Percentiles rank a stretch among this genome's conserved stretches.
Conservation (phyloP, 495 filamentous ascomycete species). For the Lineolata rhizophorae region DNA sequence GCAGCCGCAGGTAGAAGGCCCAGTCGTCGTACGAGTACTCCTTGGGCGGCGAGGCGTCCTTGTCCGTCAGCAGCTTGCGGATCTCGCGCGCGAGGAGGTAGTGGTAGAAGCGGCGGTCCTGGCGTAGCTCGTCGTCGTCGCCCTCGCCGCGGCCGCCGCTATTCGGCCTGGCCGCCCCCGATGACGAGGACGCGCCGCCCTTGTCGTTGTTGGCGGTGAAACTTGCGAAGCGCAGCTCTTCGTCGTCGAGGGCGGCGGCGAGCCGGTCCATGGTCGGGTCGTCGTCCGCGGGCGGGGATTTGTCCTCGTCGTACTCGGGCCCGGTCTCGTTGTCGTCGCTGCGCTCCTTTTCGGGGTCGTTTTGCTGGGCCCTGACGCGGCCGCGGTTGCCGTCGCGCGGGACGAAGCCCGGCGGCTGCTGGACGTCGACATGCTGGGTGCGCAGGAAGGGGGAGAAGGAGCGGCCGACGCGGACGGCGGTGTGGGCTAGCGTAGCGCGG, state of each 20-base stretch:
- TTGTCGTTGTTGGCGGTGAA: too few relatives aligned
- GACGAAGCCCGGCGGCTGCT: neutral
- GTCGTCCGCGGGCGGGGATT: conserved; percentile 7
- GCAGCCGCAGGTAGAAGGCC: conserved; percentile 54
- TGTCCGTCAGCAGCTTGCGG: conserved; percentile 38
- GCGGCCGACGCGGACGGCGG: conserved; percentile 9
- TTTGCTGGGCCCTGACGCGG: neutral
- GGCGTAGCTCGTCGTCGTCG: conserved; percentile 18
- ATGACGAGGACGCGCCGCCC: too few relatives aligned
- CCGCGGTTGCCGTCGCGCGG: neutral
- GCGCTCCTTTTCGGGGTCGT: neutral
- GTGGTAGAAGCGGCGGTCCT: conserved; percentile 38
- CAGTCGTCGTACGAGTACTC: conserved; percentile 65
- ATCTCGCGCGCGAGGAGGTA: conserved; percentile 47
- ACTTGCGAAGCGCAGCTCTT: conserved; percentile 21
- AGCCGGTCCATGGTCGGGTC: conserved; percentile 11
- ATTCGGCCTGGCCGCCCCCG: too few relatives aligned
- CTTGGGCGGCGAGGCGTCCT: conserved; percentile 33
- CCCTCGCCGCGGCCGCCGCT: conserved; percentile 21
- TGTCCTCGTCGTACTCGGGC: conserved; percentile 14
- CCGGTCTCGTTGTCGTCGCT: too few relatives aligned
- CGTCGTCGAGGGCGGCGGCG: conserved; percentile 14
- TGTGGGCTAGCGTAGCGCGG: conserved; percentile 4
- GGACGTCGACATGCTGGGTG: neutral
- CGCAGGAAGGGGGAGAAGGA: conserved; percentile 4